These are phyloP conservation scores for Tubosaeta sp. DNA, from an alignment of 768 basidiomycete genomes.

Conservation along the genomic window DNA sequence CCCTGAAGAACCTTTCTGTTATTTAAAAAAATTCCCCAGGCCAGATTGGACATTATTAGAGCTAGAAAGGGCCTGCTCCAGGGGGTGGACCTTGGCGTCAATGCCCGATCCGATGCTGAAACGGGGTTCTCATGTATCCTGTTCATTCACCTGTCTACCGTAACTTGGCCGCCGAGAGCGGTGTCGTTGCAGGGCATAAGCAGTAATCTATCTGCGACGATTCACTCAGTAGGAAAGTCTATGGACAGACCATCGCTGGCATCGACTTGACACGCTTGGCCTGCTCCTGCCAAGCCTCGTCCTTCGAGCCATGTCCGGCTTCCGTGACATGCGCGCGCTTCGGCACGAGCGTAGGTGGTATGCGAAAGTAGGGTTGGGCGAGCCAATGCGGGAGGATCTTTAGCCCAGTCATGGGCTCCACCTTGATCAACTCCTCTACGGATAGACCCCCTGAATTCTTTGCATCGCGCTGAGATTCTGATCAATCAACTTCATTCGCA, in stretches of 20 bases:
- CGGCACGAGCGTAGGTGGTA: neutral
- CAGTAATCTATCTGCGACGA: neutral
- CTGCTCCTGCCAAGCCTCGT: conserved; percentile 1
- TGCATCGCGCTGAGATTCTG: conserved; percentile 42
- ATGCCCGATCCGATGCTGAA: neutral
- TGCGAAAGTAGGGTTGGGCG: conserved; percentile 63
- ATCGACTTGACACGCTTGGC: conserved; percentile 10
- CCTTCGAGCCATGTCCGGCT: neutral
- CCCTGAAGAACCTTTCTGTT: no score
- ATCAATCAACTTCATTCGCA: neutral
- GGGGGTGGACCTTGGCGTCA: neutral
- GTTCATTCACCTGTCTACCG: no score
- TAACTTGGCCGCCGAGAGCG: no score
- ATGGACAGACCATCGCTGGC: neutral
- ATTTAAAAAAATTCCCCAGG: no score
- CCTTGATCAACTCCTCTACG: conserved; percentile 35
- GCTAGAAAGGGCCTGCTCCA: no score
- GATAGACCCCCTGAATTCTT: conserved; percentile 27
- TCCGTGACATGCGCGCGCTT: conserved; percentile 5
- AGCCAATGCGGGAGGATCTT: conserved; percentile 63
- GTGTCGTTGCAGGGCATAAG: no score
- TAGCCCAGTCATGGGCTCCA: conserved; percentile 47
- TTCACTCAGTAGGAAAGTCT: neutral
- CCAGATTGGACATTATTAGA: no score
- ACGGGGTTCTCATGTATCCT: no score